These are phyloP conservation scores for Globisporangium spiculum DNA, from an alignment of 352 stramenopile genomes.

Conservation along the genomic window DNA sequence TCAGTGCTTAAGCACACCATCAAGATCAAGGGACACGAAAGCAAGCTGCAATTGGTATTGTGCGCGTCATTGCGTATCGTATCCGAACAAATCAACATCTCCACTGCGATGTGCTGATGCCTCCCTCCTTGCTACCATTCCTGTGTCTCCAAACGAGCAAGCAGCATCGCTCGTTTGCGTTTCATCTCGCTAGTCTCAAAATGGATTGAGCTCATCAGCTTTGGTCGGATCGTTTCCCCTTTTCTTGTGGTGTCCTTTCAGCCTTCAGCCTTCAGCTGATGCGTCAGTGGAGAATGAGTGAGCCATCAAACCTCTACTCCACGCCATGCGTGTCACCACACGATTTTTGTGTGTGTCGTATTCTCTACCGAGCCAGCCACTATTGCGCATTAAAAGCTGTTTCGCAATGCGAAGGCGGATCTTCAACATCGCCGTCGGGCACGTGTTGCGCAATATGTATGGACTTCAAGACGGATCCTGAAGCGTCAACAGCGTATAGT, in stretches of 20 bases:
- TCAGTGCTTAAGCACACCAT: not conserved
- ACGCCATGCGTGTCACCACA: constrained; percentile 14
- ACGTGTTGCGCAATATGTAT: constrained; percentile 14
- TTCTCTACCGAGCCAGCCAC: not conserved
- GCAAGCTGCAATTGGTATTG: not conserved
- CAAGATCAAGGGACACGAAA: not conserved
- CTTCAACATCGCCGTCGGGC: constrained; percentile 1
- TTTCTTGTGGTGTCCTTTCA: not conserved
- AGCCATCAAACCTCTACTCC: constrained; percentile 8
- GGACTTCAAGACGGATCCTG: constrained; percentile 11
- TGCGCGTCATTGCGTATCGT: not conserved
- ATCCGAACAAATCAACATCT: not conserved
- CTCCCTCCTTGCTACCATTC: not conserved
- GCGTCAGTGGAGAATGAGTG: not conserved
- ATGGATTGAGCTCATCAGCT: not conserved
- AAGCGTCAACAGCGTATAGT: constrained; percentile 11
- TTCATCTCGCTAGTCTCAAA: not conserved
- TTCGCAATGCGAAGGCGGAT: constrained; percentile 12
- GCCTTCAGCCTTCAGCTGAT: not conserved
- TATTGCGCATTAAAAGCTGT: constrained; percentile 8
- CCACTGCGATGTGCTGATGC: not conserved
- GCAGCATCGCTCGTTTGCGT: not conserved
- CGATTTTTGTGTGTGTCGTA: constrained; percentile 4
- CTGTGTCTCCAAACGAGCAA: not conserved
- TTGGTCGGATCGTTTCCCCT: not conserved